Base-by-base conservation (phyloP, 257 asterid genomes). In the Osmanthus fragrans region DNA sequence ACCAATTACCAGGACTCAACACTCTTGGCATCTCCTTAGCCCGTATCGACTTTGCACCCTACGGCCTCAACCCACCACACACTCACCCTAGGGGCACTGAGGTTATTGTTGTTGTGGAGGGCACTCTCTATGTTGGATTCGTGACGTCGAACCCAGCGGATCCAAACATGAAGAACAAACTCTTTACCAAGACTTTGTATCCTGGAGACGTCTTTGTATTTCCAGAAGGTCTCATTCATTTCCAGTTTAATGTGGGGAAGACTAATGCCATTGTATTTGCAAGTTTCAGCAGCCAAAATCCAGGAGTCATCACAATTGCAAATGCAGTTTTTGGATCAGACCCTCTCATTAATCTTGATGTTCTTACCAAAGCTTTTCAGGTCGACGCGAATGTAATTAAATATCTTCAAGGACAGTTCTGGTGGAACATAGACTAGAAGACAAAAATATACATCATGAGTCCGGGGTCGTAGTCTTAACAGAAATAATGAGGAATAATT, bases 141-240 rank as follows among this genome's bases (percentile, higher is more conserved):
- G 65, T 56, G 23, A 56, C 65, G 4, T 56, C 65, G 4, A 56
- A 56, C 21, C 27, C 65, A 0, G 29, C 49, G 19, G 56, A 74
- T 7, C 71, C 78, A 15, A 42, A 32, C 34, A 9, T 21, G 58
- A 79, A 69, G 70, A 79, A 73, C 74, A 65, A 13, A 19, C 70
- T 79, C 4, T 73, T 73, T 5, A 70, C 75, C 74, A 79, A 79
- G 70, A 34, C n/a, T 73, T 37, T 58, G 73, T 18, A 65, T 49
- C 73, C 78, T 5, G 78, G 82, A 37, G 82, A 79, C 9, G 71
- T 70, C 2, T 51, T 80, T 29, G 81, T 79, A 4, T 82, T 82
- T 4, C 85, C 85, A 11, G 71, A 39, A 65, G 86, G 83, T 0
- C 83, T 79, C 34, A 70, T 80, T 71, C 80, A 80, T 54, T 80